These are phyloP conservation scores for Hypoxylon lienhwacheense DNA, from an alignment of 495 filamentous ascomycete species.

Conservation along the genomic window DNA sequence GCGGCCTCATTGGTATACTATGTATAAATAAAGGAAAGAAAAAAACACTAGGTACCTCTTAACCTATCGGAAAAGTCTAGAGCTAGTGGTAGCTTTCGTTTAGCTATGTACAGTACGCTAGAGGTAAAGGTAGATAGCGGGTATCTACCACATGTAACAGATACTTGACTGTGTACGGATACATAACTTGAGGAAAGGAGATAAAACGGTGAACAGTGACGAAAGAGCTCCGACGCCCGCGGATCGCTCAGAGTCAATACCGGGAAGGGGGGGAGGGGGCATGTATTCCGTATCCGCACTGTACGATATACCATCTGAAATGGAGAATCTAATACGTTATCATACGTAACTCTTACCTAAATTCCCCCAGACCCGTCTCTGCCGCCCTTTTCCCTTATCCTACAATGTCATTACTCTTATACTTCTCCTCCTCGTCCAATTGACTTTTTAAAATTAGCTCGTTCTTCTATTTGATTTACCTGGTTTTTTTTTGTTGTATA, in stretches of 20 bases:
- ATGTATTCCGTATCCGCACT: slow-evolving; percentile 16
- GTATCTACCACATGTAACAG: too few species aligned
- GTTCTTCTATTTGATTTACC: background rate
- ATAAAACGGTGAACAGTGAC: slow-evolving; percentile 19
- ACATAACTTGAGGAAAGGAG: too few species aligned
- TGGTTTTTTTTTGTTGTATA: background rate
- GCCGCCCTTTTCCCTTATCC: background rate
- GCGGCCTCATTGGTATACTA: slow-evolving; percentile 25
- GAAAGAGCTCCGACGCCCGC: slow-evolving; percentile 15
- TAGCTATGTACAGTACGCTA: too few species aligned
- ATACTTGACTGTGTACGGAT: too few species aligned
- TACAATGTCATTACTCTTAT: background rate
- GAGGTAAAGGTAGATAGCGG: too few species aligned
- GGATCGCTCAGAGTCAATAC: too few species aligned
- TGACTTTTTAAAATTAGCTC: background rate
- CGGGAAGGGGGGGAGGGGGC: too few species aligned
- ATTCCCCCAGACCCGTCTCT: background rate
- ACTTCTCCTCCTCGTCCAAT: too few species aligned
- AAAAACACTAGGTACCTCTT: too few species aligned
- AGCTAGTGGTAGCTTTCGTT: too few species aligned
- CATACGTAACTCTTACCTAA: background rate
- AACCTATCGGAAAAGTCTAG: too few species aligned
- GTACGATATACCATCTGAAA: slow-evolving; percentile 2
- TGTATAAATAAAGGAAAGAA: too few species aligned
- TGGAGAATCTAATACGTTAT: background rate